phyloP scores from a whole-genome alignment of 345 rosid species.

The Gossypium thurberi region DNA sequence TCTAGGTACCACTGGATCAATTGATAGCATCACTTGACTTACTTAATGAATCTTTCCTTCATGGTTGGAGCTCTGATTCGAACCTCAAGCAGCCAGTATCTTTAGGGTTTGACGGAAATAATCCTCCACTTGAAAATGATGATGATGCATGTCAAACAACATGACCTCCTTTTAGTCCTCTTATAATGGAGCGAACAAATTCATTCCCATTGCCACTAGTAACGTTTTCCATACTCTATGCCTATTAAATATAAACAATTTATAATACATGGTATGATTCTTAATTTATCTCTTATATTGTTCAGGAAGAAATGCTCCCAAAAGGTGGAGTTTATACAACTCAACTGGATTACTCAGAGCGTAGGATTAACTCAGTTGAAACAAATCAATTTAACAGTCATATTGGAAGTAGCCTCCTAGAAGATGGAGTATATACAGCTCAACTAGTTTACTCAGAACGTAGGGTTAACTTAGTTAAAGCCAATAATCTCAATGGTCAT shows the following conservation, averaged over 20 bases:
- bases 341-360: background rate
- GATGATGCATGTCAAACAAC: background rate
- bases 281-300: background rate
- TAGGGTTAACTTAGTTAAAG: background rate
- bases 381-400: too few species aligned
- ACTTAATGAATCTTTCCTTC: background rate
- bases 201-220: background rate
- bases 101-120: background rate
- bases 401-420: too few species aligned
- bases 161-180: background rate
- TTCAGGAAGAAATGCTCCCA: constrained; percentile 9
- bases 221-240: background rate
- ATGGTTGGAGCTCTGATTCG: background rate
- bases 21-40: constrained; percentile 10
- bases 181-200: background rate
- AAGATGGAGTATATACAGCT: too few species aligned
- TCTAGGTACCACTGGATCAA: constrained; percentile 10
- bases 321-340: background rate
- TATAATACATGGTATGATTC: background rate
- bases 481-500: background rate
- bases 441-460: background rate
- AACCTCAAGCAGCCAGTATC: background rate
- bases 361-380: background rate
- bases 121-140: background rate
- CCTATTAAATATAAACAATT: background rate